A percentile compares a stretch with the other conserved stretches of the same genome.
Conservation (phyloP, 1,139 yeast genomes). For the Saccharomyces hybrid region DNA sequence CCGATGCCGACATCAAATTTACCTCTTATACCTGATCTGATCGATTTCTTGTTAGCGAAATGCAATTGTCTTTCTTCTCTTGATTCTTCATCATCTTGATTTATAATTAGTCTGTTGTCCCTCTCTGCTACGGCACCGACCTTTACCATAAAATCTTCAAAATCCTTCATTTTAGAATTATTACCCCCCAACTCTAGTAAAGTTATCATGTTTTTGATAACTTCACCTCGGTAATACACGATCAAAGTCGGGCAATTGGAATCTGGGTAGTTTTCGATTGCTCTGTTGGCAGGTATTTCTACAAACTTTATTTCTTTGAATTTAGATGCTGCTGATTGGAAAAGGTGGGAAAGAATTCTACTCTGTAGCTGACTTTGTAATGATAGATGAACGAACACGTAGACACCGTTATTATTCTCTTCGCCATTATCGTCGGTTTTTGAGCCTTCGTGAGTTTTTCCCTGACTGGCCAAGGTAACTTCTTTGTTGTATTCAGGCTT, state of each 20-base stretch:
- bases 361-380: conserved; percentile 66
- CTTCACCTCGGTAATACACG: conserved; percentile 68
- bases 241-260: conserved; percentile 84
- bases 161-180: conserved; percentile 56
- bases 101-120: conserved; percentile 59
- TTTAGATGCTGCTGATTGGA: conserved; percentile 45
- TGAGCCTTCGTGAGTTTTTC: conserved; percentile 14
- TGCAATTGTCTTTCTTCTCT: conserved; percentile 43
- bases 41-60: conserved; percentile 43
- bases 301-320: conserved; percentile 83
- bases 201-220: conserved; percentile 71
- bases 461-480: conserved; percentile 68
- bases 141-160: conserved; percentile 62
- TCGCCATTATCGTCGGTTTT: conserved; percentile 17
- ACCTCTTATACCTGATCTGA: conserved; percentile 39
- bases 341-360: conserved; percentile 53
- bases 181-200: conserved; percentile 80
- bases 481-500: conserved; percentile 85
- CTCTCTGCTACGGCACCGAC: conserved; percentile 54
- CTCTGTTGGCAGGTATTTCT: conserved; percentile 81
- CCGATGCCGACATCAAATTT: conserved; percentile 34
- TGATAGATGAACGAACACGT: conserved; percentile 73
- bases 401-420: conserved; percentile 31
- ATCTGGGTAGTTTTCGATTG: conserved; percentile 88
- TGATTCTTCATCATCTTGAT: conserved; percentile 52